Evolutionary conservation across 495 filamentous ascomycete genomes (phyloP).

Genomic region (Neurospora sp.): DNA sequence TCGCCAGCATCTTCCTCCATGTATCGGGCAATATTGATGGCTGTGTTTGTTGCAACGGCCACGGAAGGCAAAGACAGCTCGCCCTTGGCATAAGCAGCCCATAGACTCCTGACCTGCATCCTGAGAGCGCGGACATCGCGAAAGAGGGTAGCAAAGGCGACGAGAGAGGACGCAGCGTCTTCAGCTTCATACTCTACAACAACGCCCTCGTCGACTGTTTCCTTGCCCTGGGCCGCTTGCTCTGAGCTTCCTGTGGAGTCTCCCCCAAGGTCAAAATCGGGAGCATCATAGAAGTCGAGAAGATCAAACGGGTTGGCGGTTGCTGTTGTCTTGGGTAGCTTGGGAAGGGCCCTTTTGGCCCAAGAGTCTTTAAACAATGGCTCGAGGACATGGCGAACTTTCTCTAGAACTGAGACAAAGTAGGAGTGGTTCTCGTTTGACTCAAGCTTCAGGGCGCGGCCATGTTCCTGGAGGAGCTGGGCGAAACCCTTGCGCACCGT

Average conservation of each 20-base stretch:
- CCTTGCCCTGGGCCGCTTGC: neutral
- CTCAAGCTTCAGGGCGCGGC: neutral
- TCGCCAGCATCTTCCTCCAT: conserved; percentile 1
- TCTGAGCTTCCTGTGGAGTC: neutral
- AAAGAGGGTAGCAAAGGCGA: neutral
- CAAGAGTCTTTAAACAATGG: neutral
- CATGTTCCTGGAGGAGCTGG: neutral
- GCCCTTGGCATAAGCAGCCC: neutral
- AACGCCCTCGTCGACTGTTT: neutral
- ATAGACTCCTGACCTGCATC: neutral
- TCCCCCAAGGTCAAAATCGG: neutral
- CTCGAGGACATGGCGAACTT: neutral
- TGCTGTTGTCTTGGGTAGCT: neutral
- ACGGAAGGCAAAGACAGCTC: conserved; percentile 1
- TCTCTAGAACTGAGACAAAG: neutral
- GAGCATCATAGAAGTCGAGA: neutral
- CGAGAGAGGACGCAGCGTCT: neutral
- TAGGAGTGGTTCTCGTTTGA: neutral
- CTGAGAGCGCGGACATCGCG: conserved; percentile 1
- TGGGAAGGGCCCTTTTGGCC: neutral
- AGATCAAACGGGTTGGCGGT: neutral
- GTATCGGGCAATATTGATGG: conserved; percentile 1
- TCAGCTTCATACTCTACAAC: neutral
- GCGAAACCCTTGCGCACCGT: neutral
- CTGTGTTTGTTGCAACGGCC: conserved; percentile 1